Base-by-base conservation (phyloP, 1,139 yeast genomes). In the Kurtzmaniella quercitrusa region DNA sequence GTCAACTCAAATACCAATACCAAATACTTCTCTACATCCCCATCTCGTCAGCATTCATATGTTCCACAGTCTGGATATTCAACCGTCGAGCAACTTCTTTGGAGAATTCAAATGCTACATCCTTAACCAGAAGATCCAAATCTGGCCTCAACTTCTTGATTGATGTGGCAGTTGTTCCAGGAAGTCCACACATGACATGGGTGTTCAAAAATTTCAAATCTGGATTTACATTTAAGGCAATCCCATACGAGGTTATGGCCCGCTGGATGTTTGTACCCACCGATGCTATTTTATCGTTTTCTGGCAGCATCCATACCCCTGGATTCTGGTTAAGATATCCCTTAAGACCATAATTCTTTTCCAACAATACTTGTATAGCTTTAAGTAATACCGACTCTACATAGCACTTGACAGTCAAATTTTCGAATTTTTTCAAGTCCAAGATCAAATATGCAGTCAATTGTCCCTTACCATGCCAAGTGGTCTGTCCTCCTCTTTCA, bases 391-490 rank as follows among this genome's bases (percentile, higher is more conserved):
- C 75, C 2, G 85, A 73, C 49, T 70, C 75, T 1, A 94, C 93
- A 58, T 81, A 87, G 61, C 95, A 88, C 53, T 82, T 77, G 0
- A 90, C 84, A 0, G 87, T 75, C 38, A 90, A 67, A 41, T 75
- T 65, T 34, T 64, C 56, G 54, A 86, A 85, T 39, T 77, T 73
- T 49, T 76, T 73, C 44, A 93, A 68, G 59, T 93, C 97, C 38
- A 94, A 48, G 2, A 94, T 75, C 15, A 94, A 82, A 57, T 91
- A 94, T 2, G 89, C 82, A 3, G 91, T 96, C 39, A 90, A 62
- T 62, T 94, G 99, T 0, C 98, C 98, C 2, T 91, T 84, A 0
- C 98, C 98, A 65, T 94, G 99, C 75, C 89, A 94, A 0, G 98
- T 93, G 1, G 93, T 81, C 59, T 93, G 95, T 0, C 99, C 99